A percentile compares a stretch with the other conserved stretches of the same genome.
These are phyloP conservation scores for Diutina neorugosa DNA, from an alignment of 1,139 yeast species.

Conservation along the genomic window DNA sequence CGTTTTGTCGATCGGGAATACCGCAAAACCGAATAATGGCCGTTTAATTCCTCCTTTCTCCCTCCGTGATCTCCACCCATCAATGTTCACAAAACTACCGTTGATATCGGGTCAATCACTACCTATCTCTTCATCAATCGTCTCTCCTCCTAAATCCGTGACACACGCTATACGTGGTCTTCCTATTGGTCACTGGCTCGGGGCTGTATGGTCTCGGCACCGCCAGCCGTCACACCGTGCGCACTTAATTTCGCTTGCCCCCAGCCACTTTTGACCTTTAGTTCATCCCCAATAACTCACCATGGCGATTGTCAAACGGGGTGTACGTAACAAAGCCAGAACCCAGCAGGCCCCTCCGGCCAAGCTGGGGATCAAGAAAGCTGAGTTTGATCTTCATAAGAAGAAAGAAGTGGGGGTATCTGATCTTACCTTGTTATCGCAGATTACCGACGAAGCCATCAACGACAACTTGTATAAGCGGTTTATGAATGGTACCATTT, in stretches of 20 bases:
- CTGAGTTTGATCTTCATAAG: conserved; percentile 78
- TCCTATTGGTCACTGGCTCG: background rate
- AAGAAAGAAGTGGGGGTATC: conserved; percentile 97
- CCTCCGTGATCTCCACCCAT: no score
- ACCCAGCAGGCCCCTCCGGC: conserved; percentile 42
- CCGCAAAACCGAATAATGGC: no score
- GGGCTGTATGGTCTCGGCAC: background rate
- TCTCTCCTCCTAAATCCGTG: background rate
- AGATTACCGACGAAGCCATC: conserved; percentile 85
- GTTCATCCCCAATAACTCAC: background rate
- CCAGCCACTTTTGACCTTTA: background rate
- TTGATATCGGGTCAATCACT: no score
- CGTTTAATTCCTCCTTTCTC: no score
- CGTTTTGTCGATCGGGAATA: no score
- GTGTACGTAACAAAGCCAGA: conserved; percentile 51
- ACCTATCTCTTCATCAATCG: background rate
- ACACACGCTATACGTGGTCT: background rate
- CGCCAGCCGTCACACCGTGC: background rate
- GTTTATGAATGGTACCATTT: conserved; percentile 80
- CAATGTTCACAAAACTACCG: no score
- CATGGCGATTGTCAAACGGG: conserved; percentile 73
- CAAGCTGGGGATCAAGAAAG: conserved; percentile 68
- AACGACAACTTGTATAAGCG: conserved; percentile 85
- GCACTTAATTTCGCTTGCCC: background rate
- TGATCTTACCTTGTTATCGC: conserved; percentile 80